Conservation (phyloP, 306 rosid species). For the Dryas octopetala region DNA sequence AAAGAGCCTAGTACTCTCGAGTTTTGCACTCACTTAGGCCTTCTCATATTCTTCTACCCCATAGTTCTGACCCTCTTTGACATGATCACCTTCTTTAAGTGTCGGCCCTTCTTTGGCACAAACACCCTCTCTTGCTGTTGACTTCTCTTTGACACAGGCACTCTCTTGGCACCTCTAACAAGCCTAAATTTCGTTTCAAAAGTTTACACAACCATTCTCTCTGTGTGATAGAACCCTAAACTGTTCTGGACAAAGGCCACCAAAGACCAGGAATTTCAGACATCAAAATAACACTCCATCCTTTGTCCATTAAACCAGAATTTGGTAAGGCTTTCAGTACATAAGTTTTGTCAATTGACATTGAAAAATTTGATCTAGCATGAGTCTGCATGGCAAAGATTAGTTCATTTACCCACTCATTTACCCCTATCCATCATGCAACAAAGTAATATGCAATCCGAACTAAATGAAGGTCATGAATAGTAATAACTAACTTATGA, state of each 20-base stretch:
- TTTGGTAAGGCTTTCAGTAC: too few species aligned
- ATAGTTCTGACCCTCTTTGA: background rate
- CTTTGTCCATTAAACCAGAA: background rate
- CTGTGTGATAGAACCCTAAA: background rate
- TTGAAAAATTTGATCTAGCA: background rate
- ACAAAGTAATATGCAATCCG: background rate
- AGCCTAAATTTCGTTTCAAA: too few species aligned
- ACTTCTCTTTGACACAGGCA: background rate
- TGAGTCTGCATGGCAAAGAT: background rate
- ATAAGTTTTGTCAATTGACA: too few species aligned
- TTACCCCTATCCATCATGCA: background rate
- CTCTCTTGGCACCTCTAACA: too few species aligned
- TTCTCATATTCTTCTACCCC: background rate
- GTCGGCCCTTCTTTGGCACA: background rate
- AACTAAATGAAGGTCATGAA: background rate
- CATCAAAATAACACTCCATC: background rate
- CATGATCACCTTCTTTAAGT: background rate
- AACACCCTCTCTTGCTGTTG: background rate
- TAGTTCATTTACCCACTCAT: background rate
- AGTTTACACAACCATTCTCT: too few species aligned
- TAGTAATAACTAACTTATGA: background rate
- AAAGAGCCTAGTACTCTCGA: background rate
- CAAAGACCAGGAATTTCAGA: background rate
- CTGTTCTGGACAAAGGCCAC: background rate
- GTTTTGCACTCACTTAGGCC: background rate